Evolutionary conservation across 2,329 filamentous ascomycete genomes (phyloP).

Genomic region (Pseudocercospora cruenta): DNA sequence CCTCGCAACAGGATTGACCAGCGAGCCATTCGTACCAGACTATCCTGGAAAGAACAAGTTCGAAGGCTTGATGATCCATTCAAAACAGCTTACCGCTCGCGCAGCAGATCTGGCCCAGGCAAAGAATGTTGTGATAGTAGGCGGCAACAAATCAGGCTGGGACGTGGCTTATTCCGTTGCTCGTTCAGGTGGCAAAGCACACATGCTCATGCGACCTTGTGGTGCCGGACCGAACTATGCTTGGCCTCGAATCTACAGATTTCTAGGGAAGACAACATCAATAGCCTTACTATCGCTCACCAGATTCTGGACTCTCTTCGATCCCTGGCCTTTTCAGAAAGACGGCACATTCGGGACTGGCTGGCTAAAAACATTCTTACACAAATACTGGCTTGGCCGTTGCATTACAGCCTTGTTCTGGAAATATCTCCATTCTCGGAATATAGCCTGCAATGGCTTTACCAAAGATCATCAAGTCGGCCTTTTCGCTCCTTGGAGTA

Average conservation of each 20-base stretch:
- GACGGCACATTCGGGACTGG: slow-evolving; percentile 60
- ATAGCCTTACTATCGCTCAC: slow-evolving; percentile 68
- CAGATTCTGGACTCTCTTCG: slow-evolving; percentile 71
- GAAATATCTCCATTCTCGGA: slow-evolving; percentile 50
- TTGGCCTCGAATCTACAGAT: slow-evolving; percentile 63
- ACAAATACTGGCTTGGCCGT: slow-evolving; percentile 59
- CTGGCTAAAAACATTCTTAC: slow-evolving; percentile 56
- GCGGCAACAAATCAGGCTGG: slow-evolving; percentile 64
- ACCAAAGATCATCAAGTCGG: background rate
- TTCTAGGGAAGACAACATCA: slow-evolving; percentile 60
- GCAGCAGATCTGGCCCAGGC: slow-evolving; percentile 40
- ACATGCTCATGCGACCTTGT: slow-evolving; percentile 59
- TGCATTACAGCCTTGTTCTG: slow-evolving; percentile 59
- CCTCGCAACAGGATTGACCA: slow-evolving; percentile 63
- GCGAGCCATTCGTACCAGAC: slow-evolving; percentile 56
- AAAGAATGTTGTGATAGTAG: slow-evolving; percentile 56
- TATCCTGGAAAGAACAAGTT: slow-evolving; percentile 56
- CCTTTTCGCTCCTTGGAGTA: slow-evolving; percentile 12
- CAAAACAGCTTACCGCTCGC: slow-evolving; percentile 52
- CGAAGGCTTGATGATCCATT: slow-evolving; percentile 57
- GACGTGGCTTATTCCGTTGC: slow-evolving; percentile 63
- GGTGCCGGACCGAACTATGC: slow-evolving; percentile 63
- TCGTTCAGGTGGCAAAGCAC: slow-evolving; percentile 53
- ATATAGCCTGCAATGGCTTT: background rate
- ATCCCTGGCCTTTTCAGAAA: slow-evolving; percentile 69